phyloP scores from a whole-genome alignment of 176 grass and related monocot genomes.

The Thalia dealbata region DNA sequence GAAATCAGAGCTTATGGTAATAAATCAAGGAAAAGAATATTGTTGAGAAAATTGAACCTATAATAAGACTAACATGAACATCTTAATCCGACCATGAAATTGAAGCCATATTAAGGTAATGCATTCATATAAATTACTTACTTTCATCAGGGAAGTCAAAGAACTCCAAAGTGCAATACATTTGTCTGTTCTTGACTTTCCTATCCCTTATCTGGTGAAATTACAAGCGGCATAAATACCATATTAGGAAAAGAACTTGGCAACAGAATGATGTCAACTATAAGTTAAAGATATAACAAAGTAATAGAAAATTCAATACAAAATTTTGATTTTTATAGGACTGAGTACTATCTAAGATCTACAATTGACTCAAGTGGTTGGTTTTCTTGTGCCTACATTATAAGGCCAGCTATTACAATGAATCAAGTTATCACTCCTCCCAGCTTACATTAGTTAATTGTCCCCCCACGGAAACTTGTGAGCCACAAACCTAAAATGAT shows the following conservation, averaged over 20 bases:
- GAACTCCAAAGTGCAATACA: constrained; percentile 42
- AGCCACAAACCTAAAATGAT: no score
- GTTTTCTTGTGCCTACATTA: no score
- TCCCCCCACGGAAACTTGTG: no score
- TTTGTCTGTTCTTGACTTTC: constrained; percentile 11
- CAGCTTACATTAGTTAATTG: no score
- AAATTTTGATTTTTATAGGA: neutral
- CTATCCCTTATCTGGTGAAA: constrained; percentile 35
- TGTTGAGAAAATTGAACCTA: neutral
- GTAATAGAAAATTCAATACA: neutral
- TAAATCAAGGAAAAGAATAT: no score
- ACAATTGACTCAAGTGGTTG: no score
- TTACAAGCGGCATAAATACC: neutral
- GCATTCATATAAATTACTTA: constrained; percentile 27
- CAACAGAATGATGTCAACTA: neutral
- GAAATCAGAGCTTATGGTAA: no score
- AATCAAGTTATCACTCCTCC: no score
- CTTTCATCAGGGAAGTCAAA: constrained; percentile 48
- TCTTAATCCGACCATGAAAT: neutral
- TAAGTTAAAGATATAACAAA: neutral
- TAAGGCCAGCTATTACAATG: no score
- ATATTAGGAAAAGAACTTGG: neutral
- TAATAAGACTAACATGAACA: neutral
- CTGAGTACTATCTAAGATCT: no score
- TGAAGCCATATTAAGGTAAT: constrained; percentile 5